Evolutionary conservation across 108 stramenopile species (phyloP), one percentile per base, ranked within the genome.

Genomic region (Cyclostephanos invisitatus): DNA sequence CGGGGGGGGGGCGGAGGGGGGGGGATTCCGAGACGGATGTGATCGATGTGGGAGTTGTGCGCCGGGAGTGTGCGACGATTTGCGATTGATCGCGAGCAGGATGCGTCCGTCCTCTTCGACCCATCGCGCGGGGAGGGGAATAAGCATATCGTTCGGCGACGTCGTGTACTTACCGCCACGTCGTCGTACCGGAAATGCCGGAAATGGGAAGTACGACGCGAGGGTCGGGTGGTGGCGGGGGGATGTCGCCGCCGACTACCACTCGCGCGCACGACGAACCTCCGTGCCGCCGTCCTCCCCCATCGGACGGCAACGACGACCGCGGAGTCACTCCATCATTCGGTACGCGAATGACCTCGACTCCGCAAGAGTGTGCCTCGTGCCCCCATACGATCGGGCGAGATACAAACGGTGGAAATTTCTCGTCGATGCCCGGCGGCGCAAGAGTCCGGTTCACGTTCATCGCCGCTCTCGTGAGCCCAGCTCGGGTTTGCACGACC

Each of bases 351-450:
- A n/a, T n/a, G 0, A 32, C 63, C 38, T 27, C 62, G 22, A 37
- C 66, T 37, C 36, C 67, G 22, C 87, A 86, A n/a, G n/a, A 66
- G 87, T 91, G 87, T 64, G 83, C 17, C 66, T 84, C 50, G 77
- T 88, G 27, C n/a, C 72, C 78, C 15, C 85, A 86, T 46, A 58
- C 29, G 28, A 83, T 91, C 20, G n/a, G 86, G 87, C 20, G 42
- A 73, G 46, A 77, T 67, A n/a, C n/a, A n/a, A 20, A 59, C 67
- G 18, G 80, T 91, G 11, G 87, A 87, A 47, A 86, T n/a, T 91
- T 84, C 64, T 91, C 42, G 87, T 91, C 3, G 91, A 91, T 32
- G 83, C 87, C 15, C n/a, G n/a, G 91, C 88, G 24, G 91, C 91
- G 24, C 84, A n/a, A 85, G 63, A 50, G 64, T 15, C 83, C 84